Conservation (phyloP, 805 yeast genomes). For the Tetrapisispora fleetii region DNA sequence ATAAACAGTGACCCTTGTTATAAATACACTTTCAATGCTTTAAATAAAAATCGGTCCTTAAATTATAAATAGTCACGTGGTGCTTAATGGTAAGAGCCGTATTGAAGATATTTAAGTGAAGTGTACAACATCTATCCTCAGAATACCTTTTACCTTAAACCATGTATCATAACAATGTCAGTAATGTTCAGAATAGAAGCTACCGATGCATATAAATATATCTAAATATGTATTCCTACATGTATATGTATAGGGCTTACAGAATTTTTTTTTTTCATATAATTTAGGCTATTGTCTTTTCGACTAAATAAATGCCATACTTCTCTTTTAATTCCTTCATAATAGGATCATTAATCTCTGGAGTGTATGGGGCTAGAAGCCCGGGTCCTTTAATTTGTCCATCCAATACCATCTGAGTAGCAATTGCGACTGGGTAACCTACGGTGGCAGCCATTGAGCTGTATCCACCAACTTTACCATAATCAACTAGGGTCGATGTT, state of each 20-base stretch:
- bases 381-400: slow-evolving; percentile 76
- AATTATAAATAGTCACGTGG: too few species aligned
- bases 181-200: too few species aligned
- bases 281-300: slow-evolving; percentile 53
- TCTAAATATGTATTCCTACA: neutral
- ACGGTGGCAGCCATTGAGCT: slow-evolving; percentile 97
- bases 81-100: too few species aligned
- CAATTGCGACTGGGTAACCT: slow-evolving; percentile 98
- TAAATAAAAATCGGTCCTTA: too few species aligned
- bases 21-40: too few species aligned
- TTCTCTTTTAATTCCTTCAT: slow-evolving; percentile 86
- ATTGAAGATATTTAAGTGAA: too few species aligned
- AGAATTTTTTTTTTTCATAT: neutral
- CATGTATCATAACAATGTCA: too few species aligned
- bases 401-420: slow-evolving; percentile 72
- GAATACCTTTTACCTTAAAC: too few species aligned
- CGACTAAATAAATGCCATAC: slow-evolving; percentile 77
- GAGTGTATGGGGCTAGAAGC: slow-evolving; percentile 83
- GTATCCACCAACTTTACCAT: slow-evolving; percentile 83
- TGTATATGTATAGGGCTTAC: neutral
- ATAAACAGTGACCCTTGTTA: too few species aligned
- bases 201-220: too few species aligned
- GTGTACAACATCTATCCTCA: too few species aligned
- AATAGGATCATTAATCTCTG: slow-evolving; percentile 83
- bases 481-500: slow-evolving; percentile 90